phyloP scores from a whole-genome alignment of 306 rosid genomes.

The Vigna hirtella region DNA sequence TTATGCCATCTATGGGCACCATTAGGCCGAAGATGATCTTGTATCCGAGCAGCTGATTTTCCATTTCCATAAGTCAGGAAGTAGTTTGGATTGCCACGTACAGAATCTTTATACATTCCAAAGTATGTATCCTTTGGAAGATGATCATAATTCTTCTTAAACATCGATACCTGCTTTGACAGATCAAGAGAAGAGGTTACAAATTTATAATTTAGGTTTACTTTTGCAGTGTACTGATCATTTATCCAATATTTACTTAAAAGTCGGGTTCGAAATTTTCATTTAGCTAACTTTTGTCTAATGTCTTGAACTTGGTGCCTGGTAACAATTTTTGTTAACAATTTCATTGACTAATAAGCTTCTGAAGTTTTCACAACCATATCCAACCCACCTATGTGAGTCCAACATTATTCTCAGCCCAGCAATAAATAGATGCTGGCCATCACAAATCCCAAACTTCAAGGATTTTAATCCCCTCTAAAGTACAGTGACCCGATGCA shows the following conservation, averaged over 20 bases:
- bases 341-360: not conserved
- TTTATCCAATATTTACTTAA: slow-evolving; percentile 14
- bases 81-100: slow-evolving; percentile 95
- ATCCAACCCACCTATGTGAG: slow-evolving; percentile 25
- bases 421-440: not conserved
- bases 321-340: slow-evolving; percentile 4
- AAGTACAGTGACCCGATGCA: slow-evolving; percentile 1
- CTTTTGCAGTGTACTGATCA: slow-evolving; percentile 12
- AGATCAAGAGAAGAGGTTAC: slow-evolving; percentile 29
- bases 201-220: slow-evolving; percentile 22
- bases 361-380: not conserved
- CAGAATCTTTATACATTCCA: slow-evolving; percentile 90
- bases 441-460: slow-evolving; percentile 15
- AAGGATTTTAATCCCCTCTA: not conserved
- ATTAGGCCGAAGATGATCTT: slow-evolving; percentile 95
- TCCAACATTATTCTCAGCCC: slow-evolving; percentile 8
- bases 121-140: slow-evolving; percentile 95
- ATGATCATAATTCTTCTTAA: slow-evolving; percentile 94
- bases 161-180: slow-evolving; percentile 79
- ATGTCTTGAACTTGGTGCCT: not conserved
- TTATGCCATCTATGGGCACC: slow-evolving; percentile 99
- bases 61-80: slow-evolving; percentile 98
- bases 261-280: slow-evolving; percentile 19
- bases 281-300: not conserved
- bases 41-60: slow-evolving; percentile 91